Conservation (phyloP, 2,329 filamentous ascomycete species). For the Colletotrichum aenigma region DNA sequence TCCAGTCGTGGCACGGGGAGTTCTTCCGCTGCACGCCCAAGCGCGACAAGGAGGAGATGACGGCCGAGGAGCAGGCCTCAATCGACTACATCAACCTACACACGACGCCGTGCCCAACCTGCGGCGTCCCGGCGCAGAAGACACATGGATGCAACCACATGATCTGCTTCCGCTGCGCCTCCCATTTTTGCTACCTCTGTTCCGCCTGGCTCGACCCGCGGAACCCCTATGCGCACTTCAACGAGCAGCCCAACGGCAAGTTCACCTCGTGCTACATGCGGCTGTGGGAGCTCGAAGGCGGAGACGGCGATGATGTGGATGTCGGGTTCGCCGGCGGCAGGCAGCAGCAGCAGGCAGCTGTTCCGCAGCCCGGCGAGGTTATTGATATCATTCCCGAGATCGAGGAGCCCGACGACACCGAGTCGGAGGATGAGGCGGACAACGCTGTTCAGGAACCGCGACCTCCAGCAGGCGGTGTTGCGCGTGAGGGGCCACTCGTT, state of each 20-base stretch:
- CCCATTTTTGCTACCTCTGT: conserved; percentile 96
- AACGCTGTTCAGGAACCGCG: conserved; percentile 25
- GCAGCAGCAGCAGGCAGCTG: conserved; percentile 16
- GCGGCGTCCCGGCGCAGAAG: conserved; percentile 84
- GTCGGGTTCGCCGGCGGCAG: conserved; percentile 46
- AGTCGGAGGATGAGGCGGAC: conserved; percentile 30
- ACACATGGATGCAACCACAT: conserved; percentile 96
- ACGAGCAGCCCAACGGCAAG: conserved; percentile 58
- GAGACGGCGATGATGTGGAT: conserved; percentile 67
- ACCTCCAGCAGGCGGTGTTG: conserved; percentile 46
- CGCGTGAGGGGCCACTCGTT: conserved; percentile 61
- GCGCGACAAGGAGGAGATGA: conserved; percentile 71
- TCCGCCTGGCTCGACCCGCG: conserved; percentile 80
- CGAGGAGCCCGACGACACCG: conserved; percentile 36
- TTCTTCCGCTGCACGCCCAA: conserved; percentile 72
- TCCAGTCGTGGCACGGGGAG: conserved; percentile 90
- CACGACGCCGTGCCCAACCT: conserved; percentile 89
- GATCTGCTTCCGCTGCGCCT: conserved; percentile 87
- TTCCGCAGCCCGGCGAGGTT: conserved; percentile 18
- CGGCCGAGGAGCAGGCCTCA: conserved; percentile 84
- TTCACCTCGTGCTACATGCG: conserved; percentile 78
- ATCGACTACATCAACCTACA: conserved; percentile 82
- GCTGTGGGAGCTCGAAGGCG: conserved; percentile 87
- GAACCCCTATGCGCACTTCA: conserved; percentile 92
- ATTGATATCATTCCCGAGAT: conserved; percentile 27